phyloP scores from a whole-genome alignment of 257 asterid genomes.

The Paraleonurus japonicus region DNA sequence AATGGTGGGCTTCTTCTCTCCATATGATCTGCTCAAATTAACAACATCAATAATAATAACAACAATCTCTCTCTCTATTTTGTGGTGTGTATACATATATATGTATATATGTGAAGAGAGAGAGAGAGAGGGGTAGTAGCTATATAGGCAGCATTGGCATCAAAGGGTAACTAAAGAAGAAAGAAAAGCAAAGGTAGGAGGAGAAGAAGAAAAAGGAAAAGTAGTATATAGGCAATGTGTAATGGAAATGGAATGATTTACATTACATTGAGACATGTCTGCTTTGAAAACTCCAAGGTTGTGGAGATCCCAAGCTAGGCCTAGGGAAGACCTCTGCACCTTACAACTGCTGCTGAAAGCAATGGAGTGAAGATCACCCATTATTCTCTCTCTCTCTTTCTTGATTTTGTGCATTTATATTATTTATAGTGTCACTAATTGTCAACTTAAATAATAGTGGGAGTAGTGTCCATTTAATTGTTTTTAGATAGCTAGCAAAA shows the following conservation, averaged over 20 bases:
- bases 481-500: not conserved
- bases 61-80: not conserved
- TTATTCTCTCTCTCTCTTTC: not conserved
- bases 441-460: not conserved
- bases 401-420: not conserved
- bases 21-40: slow-evolving; percentile 21
- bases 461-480: not conserved
- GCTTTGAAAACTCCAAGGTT: slow-evolving; percentile 70
- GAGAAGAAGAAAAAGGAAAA: not conserved
- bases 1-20: not conserved
- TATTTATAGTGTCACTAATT: not conserved
- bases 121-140: not conserved
- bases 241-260: not conserved
- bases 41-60: not conserved
- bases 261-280: slow-evolving; percentile 46
- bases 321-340: slow-evolving; percentile 28
- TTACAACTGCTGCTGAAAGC: slow-evolving; percentile 36
- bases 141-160: not conserved
- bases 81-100: not conserved
- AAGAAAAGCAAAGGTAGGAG: not conserved
- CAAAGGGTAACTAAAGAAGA: not conserved
- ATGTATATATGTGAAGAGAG: not conserved
- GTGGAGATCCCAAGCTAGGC: slow-evolving; percentile 35
- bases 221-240: too few relatives aligned
- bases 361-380: slow-evolving; percentile 61